Evolutionary conservation across 306 rosid species (phyloP).

Genomic region (Pterocarpus macrocarpus): DNA sequence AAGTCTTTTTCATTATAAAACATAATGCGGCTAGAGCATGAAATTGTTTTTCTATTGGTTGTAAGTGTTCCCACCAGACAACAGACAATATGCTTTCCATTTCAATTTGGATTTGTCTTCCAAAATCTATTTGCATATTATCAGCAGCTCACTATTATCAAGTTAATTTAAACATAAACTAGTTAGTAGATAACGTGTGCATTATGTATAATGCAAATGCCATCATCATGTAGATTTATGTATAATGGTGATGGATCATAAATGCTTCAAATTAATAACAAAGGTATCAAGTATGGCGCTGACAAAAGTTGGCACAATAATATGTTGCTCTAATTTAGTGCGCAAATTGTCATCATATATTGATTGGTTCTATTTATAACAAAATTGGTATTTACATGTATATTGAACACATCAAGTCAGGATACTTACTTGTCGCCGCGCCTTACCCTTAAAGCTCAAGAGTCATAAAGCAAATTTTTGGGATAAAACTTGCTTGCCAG

Average conservation of each 20-base stretch:
- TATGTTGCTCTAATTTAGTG: background rate
- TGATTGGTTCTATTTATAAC: background rate
- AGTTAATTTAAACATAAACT: background rate
- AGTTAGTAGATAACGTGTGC: background rate
- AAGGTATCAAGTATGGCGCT: background rate
- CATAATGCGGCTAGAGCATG: background rate
- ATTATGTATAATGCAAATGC: background rate
- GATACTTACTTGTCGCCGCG: background rate
- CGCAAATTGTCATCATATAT: background rate
- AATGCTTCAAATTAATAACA: constrained; percentile 10
- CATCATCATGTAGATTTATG: background rate
- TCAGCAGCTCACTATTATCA: background rate
- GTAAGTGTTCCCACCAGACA: background rate
- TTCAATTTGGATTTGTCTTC: constrained; percentile 9
- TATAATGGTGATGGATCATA: background rate
- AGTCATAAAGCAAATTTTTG: background rate
- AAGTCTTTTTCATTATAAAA: constrained; percentile 1
- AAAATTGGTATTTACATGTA: background rate
- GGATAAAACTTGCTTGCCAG: background rate
- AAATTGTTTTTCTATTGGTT: background rate
- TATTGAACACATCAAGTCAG: background rate
- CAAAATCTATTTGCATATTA: background rate
- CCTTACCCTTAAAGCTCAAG: background rate
- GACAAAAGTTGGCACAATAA: background rate
- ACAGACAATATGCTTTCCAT: background rate